A percentile compares a stretch with the other conserved stretches of the same genome.
Conservation (phyloP, 768 basidiomycete genomes). For the Bullera alba region DNA sequence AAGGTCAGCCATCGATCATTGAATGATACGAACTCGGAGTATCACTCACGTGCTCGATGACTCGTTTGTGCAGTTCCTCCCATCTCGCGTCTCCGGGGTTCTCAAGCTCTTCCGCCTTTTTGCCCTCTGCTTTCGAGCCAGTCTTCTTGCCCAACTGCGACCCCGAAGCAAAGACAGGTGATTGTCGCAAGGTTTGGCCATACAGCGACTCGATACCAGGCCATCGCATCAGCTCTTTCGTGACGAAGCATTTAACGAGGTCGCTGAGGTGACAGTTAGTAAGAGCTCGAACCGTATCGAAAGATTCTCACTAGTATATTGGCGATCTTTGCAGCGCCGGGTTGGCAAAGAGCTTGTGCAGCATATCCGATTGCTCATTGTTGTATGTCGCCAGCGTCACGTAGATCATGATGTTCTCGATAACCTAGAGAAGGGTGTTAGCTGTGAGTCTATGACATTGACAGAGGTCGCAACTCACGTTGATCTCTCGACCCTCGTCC, state of each 20-base stretch:
- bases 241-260: slow-evolving; percentile 87
- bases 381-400: slow-evolving; percentile 86
- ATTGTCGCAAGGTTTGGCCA: slow-evolving; percentile 71
- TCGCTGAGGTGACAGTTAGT: slow-evolving; percentile 57
- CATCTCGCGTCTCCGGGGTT: slow-evolving; percentile 59
- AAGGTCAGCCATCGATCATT: neutral
- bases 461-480: slow-evolving; percentile 28
- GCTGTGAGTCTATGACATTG: too few relatives aligned
- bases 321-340: slow-evolving; percentile 72
- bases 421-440: slow-evolving; percentile 54
- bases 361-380: slow-evolving; percentile 96
- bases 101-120: slow-evolving; percentile 39
- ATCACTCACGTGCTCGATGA: slow-evolving; percentile 83
- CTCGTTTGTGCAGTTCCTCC: slow-evolving; percentile 90
- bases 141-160: slow-evolving; percentile 38
- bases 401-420: slow-evolving; percentile 92
- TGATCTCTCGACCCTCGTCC: slow-evolving; percentile 52
- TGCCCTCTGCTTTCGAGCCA: slow-evolving; percentile 28
- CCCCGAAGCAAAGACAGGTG: slow-evolving; percentile 66
- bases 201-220: slow-evolving; percentile 84
- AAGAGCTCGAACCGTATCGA: too few relatives aligned
- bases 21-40: neutral
- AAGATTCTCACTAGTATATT: slow-evolving; percentile 62
- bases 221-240: slow-evolving; percentile 92
- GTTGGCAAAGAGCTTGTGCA: slow-evolving; percentile 75